phyloP scores from a whole-genome alignment of 805 yeast genomes.

The Kazachstania kunashirensis region DNA sequence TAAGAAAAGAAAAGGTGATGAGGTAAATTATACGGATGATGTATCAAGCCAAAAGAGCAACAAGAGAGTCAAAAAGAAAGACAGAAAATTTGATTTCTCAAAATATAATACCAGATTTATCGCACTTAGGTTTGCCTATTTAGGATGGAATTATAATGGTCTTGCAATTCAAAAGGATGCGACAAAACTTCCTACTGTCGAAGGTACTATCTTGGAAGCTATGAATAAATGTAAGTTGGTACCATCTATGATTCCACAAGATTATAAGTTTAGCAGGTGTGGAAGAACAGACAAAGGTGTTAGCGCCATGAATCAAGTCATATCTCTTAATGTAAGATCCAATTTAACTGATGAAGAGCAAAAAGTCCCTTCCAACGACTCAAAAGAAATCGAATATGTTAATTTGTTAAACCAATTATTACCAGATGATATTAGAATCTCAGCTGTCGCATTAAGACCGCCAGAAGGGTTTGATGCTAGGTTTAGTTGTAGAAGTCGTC shows the following conservation, averaged over 20 bases:
- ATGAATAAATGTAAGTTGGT: constrained; percentile 58
- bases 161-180: constrained; percentile 70
- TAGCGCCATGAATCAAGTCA: constrained; percentile 92
- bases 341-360: constrained; percentile 56
- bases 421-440: constrained; percentile 77
- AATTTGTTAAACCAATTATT: constrained; percentile 63
- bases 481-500: constrained; percentile 79
- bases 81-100: constrained; percentile 53
- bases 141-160: constrained; percentile 94
- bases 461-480: constrained; percentile 83
- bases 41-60: constrained; percentile 6
- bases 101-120: constrained; percentile 56
- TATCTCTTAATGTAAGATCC: constrained; percentile 70
- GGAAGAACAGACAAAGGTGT: constrained; percentile 97
- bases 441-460: constrained; percentile 73
- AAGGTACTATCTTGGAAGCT: constrained; percentile 64
- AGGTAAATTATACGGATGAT: background rate
- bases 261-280: constrained; percentile 74
- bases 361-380: constrained; percentile 43
- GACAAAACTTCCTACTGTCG: constrained; percentile 81
- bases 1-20: constrained; percentile 5
- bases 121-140: constrained; percentile 75
- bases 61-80: constrained; percentile 28
- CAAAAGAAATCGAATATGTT: constrained; percentile 65
- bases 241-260: constrained; percentile 45